Evolutionary conservation across 306 rosid species (phyloP).

Genomic region (Dalbergia oliveri): DNA sequence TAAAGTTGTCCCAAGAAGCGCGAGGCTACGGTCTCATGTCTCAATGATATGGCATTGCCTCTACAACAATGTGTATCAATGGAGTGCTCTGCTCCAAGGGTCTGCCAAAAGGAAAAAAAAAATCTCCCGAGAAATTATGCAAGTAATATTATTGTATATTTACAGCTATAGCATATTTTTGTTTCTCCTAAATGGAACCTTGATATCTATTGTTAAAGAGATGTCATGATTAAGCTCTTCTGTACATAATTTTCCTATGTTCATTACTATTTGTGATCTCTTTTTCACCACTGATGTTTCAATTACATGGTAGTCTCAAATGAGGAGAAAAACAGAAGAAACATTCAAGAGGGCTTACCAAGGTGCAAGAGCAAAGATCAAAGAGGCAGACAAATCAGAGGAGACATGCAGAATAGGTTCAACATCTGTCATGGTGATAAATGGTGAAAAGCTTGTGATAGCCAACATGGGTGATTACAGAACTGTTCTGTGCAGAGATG

Average conservation of each 20-base stretch:
- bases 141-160: neutral
- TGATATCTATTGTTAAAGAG: neutral
- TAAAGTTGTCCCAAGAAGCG: too few relatives aligned
- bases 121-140: too few relatives aligned
- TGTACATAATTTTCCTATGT: neutral
- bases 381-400: conserved; percentile 49
- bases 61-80: too few relatives aligned
- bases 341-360: conserved; percentile 74
- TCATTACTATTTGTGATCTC: neutral
- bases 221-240: neutral
- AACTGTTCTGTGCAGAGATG: conserved; percentile 84
- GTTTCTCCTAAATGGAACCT: neutral
- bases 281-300: conserved; percentile 4
- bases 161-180: neutral
- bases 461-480: conserved; percentile 78
- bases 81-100: too few relatives aligned
- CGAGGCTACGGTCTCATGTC: too few relatives aligned
- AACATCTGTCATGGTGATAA: conserved; percentile 73
- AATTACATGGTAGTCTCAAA: conserved; percentile 50
- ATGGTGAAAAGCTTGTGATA: conserved; percentile 77
- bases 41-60: too few relatives aligned
- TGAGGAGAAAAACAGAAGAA: conserved; percentile 65
- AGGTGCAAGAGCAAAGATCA: conserved; percentile 59
- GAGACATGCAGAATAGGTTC: conserved; percentile 57
- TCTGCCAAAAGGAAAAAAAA: too few relatives aligned